Conservation (phyloP, 1,284 basidiomycete species). For the Cryptococcus sp. region DNA sequence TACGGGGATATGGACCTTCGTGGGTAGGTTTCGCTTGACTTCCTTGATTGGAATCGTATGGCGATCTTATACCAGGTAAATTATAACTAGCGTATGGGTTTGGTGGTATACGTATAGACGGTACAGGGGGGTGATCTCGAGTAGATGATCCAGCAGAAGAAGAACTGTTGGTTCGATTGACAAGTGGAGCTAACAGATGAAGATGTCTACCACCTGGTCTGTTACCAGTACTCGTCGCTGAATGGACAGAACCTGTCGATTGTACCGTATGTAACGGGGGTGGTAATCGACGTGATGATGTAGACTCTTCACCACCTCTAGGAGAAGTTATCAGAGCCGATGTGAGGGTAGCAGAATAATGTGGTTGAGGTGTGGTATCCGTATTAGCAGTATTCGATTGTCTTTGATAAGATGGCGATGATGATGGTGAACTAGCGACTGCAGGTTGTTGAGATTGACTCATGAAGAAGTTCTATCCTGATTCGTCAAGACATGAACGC, state of each 20-base stretch:
- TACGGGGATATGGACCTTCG: neutral
- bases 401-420: too few species aligned
- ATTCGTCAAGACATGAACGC: too few species aligned
- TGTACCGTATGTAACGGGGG: too few species aligned
- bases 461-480: too few species aligned
- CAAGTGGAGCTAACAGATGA: conserved; percentile 2
- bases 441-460: too few species aligned
- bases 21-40: neutral
- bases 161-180: neutral
- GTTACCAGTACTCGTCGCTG: neutral
- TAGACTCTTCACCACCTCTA: too few species aligned
- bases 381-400: too few species aligned
- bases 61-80: neutral
- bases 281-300: too few species aligned
- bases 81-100: conserved; percentile 2
- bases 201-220: neutral
- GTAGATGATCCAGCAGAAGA: neutral
- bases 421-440: too few species aligned
- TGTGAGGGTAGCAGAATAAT: too few species aligned
- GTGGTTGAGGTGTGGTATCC: too few species aligned
- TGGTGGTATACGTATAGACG: neutral
- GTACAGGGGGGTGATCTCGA: neutral
- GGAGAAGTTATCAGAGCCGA: too few species aligned
- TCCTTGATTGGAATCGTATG: neutral
- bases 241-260: neutral